phyloP scores from a whole-genome alignment of 768 basidiomycete species.

The Mycena chlorophos region DNA sequence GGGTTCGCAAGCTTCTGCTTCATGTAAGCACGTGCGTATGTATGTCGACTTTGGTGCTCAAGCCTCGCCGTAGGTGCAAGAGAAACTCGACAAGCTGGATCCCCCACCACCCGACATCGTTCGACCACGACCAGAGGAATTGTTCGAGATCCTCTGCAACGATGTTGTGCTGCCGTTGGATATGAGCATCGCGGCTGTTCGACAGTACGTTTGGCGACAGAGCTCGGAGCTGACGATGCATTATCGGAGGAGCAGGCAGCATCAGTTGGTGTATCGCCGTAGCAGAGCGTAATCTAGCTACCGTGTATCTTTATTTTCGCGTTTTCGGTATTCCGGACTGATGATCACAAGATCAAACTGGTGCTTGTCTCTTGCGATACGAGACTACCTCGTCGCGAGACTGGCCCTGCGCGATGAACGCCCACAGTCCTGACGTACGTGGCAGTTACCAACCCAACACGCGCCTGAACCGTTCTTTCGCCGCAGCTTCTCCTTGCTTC shows the following conservation, averaged over 20 bases:
- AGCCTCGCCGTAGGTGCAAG: slow-evolving; percentile 61
- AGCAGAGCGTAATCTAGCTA: neutral
- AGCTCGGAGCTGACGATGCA: slow-evolving; percentile 71
- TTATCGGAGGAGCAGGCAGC: slow-evolving; percentile 65
- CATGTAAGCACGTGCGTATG: slow-evolving; percentile 59
- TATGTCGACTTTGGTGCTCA: neutral
- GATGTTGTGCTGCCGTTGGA: slow-evolving; percentile 78
- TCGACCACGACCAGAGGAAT: slow-evolving; percentile 55
- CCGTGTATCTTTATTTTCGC: too few species aligned
- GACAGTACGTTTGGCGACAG: slow-evolving; percentile 88
- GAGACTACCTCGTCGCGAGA: too few species aligned
- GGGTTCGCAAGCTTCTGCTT: slow-evolving; percentile 78
- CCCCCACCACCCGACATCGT: slow-evolving; percentile 31
- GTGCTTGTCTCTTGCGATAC: too few species aligned
- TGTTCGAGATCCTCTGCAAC: slow-evolving; percentile 87
- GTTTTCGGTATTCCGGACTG: too few species aligned
- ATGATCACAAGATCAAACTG: too few species aligned
- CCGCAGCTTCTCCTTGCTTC: too few species aligned
- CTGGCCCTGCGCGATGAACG: too few species aligned
- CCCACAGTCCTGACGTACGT: too few species aligned
- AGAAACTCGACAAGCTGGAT: slow-evolving; percentile 69
- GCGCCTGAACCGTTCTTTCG: too few species aligned
- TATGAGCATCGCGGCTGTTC: slow-evolving; percentile 88
- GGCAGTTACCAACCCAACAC: too few species aligned
- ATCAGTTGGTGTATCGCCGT: neutral